A percentile compares a stretch with the other conserved stretches of the same genome.
These are phyloP conservation scores for Clitoria ternatea DNA, from an alignment of 306 rosid genomes.

Conservation along the genomic window DNA sequence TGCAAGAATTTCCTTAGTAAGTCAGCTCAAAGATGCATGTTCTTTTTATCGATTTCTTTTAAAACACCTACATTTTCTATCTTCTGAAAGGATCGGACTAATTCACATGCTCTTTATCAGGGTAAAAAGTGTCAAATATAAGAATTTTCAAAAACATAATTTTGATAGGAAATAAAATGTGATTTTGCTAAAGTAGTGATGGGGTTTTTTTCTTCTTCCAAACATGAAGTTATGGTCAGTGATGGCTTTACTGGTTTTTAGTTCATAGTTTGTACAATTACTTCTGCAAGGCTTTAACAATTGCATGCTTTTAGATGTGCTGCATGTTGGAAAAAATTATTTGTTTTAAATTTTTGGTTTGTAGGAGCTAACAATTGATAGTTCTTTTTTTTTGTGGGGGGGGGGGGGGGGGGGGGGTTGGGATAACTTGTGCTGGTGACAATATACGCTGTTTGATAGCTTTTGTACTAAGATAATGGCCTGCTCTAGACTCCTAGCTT, in stretches of 20 bases:
- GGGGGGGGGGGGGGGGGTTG: background rate
- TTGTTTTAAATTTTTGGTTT: too few relatives aligned
- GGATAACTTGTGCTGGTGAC: background rate
- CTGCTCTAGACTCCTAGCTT: background rate
- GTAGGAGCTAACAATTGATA: too few relatives aligned
- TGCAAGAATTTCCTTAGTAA: slow-evolving; percentile 8
- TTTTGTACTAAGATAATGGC: background rate
- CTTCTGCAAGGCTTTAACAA: background rate
- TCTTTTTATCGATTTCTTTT: background rate
- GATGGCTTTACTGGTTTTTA: background rate
- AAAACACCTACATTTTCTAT: background rate
- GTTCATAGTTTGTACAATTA: background rate
- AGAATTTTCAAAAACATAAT: background rate
- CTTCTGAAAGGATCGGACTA: background rate
- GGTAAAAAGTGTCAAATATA: background rate
- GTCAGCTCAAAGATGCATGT: background rate
- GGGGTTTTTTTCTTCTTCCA: background rate
- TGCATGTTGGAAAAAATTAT: too few relatives aligned
- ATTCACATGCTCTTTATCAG: background rate
- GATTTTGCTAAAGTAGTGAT: background rate
- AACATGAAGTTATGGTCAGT: background rate
- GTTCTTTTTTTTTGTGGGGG: too few relatives aligned
- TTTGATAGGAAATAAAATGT: background rate
- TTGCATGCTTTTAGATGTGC: too few relatives aligned
- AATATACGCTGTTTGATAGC: background rate